phyloP scores from a whole-genome alignment of 2,329 filamentous ascomycete genomes.

The Fusarium udum region DNA sequence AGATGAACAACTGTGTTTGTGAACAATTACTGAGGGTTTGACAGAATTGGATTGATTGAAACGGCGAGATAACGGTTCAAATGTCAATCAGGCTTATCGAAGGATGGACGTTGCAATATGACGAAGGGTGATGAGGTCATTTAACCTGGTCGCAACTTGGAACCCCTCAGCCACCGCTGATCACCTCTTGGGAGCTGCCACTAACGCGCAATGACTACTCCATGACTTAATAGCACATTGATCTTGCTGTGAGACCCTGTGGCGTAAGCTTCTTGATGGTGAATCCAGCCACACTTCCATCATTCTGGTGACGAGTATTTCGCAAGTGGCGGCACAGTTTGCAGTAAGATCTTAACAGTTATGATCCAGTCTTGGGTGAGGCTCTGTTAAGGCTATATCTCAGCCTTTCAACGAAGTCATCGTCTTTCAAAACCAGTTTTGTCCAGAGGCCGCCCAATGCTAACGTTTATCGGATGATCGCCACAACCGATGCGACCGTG shows the following conservation, averaged over 20 bases:
- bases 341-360: neutral
- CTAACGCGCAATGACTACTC: constrained; percentile 30
- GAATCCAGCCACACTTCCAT: neutral
- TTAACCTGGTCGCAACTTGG: constrained; percentile 14
- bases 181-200: constrained; percentile 16
- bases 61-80: neutral
- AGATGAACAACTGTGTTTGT: neutral
- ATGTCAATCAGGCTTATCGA: constrained; percentile 20
- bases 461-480: neutral
- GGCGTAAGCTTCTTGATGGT: neutral
- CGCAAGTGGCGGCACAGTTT: neutral
- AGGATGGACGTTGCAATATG: constrained; percentile 14
- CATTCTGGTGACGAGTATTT: neutral
- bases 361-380: accelerated
- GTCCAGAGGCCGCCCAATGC: neutral
- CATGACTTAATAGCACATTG: constrained; percentile 25
- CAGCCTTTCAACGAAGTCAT: neutral
- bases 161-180: constrained; percentile 20
- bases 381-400: neutral
- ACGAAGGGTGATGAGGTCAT: constrained; percentile 28
- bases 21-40: neutral
- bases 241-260: neutral
- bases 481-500: neutral
- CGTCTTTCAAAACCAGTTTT: neutral
- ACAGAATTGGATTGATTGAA: neutral